phyloP scores from a whole-genome alignment of 176 grass and related monocot genomes.

The Pharus latifolius region DNA sequence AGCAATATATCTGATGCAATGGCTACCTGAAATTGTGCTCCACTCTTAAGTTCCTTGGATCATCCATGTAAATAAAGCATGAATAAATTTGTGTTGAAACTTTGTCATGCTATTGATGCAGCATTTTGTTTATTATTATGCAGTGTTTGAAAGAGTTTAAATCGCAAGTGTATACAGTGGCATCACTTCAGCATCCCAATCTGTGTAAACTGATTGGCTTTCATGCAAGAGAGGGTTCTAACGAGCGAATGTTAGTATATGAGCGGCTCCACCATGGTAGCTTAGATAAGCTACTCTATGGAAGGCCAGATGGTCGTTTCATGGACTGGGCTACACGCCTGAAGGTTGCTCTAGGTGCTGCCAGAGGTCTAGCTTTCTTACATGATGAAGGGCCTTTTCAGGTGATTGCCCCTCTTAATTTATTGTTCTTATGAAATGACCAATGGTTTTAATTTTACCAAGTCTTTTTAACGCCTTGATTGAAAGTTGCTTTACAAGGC shows the following conservation, averaged over 20 bases:
- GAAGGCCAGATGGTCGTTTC: constrained; percentile 64
- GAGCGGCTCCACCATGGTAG: constrained; percentile 82
- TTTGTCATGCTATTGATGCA: neutral
- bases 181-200: constrained; percentile 67
- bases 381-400: constrained; percentile 99
- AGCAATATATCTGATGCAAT: neutral
- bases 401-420: constrained; percentile 19
- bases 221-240: constrained; percentile 64
- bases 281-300: constrained; percentile 69
- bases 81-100: too few relatives aligned
- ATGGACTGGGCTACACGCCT: constrained; percentile 90
- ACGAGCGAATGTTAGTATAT: constrained; percentile 80
- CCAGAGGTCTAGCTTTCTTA: constrained; percentile 82
- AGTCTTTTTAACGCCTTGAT: neutral
- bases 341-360: constrained; percentile 80
- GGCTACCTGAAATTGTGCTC: neutral
- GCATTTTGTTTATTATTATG: constrained; percentile 8
- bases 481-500: neutral
- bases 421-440: neutral
- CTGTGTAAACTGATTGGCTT: constrained; percentile 86
- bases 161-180: constrained; percentile 59
- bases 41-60: neutral
- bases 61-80: neutral
- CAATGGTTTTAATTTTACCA: neutral
- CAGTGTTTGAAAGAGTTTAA: constrained; percentile 89